A percentile compares a stretch with the other conserved stretches of the same genome.
These are phyloP conservation scores for Myxozyma vanderwaltii DNA, from an alignment of 805 yeast species.

Conservation along the genomic window DNA sequence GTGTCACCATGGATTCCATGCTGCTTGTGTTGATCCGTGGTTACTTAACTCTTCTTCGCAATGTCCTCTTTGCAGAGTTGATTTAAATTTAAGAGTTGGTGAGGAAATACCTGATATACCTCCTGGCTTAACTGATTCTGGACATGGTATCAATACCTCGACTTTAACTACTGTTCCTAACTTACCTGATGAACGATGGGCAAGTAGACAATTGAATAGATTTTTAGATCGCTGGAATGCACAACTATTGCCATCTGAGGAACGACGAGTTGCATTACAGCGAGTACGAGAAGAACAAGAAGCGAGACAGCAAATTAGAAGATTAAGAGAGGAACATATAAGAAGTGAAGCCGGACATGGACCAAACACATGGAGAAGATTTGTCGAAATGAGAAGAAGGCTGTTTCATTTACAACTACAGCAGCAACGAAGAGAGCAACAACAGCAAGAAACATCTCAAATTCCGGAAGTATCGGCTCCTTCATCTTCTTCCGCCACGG, in stretches of 20 bases:
- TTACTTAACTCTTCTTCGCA: conserved; percentile 70
- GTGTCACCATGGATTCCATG: conserved; percentile 83
- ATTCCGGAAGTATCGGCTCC: neutral
- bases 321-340: conserved; percentile 18
- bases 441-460: conserved; percentile 14
- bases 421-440: conserved; percentile 16
- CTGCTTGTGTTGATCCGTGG: conserved; percentile 84
- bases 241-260: conserved; percentile 39
- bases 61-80: conserved; percentile 83
- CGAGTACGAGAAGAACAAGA: conserved; percentile 38
- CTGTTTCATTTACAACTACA: conserved; percentile 29
- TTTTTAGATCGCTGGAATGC: conserved; percentile 41
- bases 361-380: conserved; percentile 26
- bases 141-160: neutral
- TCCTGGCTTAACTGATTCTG: conserved; percentile 15
- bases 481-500: neutral
- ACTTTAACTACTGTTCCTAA: neutral
- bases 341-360: conserved; percentile 21
- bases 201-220: conserved; percentile 36
- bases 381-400: conserved; percentile 31
- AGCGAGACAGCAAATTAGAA: conserved; percentile 27
- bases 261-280: conserved; percentile 37
- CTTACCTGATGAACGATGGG: neutral
- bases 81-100: conserved; percentile 43
- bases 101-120: conserved; percentile 31